These are phyloP conservation scores for Annulohypoxylon truncatum DNA, from an alignment of 2,329 filamentous ascomycete genomes.

Conservation along the genomic window DNA sequence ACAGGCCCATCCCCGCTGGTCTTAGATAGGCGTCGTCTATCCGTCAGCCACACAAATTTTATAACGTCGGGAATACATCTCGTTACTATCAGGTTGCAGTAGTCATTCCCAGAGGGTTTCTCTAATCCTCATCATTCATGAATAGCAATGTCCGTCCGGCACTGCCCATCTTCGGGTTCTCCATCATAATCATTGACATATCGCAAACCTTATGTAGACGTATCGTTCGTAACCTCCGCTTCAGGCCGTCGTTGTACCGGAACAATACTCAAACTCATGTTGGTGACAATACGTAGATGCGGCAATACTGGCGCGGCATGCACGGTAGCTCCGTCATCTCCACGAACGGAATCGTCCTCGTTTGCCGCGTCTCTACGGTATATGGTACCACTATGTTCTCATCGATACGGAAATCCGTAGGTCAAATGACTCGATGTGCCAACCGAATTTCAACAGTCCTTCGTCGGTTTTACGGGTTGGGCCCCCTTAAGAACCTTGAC, in stretches of 20 bases:
- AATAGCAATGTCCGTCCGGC: neutral
- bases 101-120: neutral
- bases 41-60: neutral
- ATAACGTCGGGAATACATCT: neutral
- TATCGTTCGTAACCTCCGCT: neutral
- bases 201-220: neutral
- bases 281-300: neutral
- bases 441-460: neutral
- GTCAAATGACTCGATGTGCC: neutral
- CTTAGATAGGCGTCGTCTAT: neutral
- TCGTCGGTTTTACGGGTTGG: neutral
- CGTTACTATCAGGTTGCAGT: neutral
- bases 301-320: neutral
- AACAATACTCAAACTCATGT: neutral
- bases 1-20: neutral
- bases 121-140: neutral
- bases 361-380: neutral
- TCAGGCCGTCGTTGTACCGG: neutral
- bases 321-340: neutral
- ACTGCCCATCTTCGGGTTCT: neutral
- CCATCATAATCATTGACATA: neutral
- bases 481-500: conserved; percentile 37
- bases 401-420: neutral
- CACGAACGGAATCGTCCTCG: neutral
- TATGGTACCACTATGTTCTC: neutral